Base-by-base conservation (phyloP, 2,329 filamentous ascomycete genomes). In the Claviceps capensis region DNA sequence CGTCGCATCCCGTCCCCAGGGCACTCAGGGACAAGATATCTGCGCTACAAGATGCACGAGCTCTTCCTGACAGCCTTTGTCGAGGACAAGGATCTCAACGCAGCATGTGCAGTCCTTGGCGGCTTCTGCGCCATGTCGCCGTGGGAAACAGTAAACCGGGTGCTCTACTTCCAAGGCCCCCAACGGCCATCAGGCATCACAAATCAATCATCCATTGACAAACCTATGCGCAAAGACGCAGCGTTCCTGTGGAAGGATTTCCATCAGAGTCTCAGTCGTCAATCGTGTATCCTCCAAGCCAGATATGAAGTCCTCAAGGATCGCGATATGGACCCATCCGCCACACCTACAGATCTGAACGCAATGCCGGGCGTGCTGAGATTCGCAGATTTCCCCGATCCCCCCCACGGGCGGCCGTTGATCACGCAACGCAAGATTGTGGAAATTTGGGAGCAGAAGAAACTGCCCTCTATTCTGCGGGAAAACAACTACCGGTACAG, bases 311-410 rank as follows among this genome's bases (percentile, higher is more conserved):
- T 82, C 2, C 62, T 69, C 19, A 69, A 68, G 48, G 69, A 77
- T 34, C 62, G 63, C 4, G 71, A 78, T 54, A 72, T 80, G 58
- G 72, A 72, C 19, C 62, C 62, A 2, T 54, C 58, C 11, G 60
- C 61, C 1, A 55, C 62, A 0, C 53, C 63, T 2, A 58, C 62
- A 52, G 68, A 74, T 41, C 67, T 75, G 42, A 71, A 77, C 54
- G 58, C 64, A 5, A 61, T 65, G 0, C 66, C 67, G 0, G 78
- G 76, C 17, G 71, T 74, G 3, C 61, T 83, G 53, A 68, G 74
- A 45, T 84, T 78, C 77, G 74, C 69, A 5, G 80, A 83, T 56
- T 70, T 82, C 45, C 80, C 81, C 1, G 80, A 83, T 55, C 78
- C 79, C 16, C 67, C 72, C 1, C 69, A 69, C 23, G 68, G 68